phyloP scores from a whole-genome alignment of 1,284 basidiomycete species.

The Leccinum holopus region DNA sequence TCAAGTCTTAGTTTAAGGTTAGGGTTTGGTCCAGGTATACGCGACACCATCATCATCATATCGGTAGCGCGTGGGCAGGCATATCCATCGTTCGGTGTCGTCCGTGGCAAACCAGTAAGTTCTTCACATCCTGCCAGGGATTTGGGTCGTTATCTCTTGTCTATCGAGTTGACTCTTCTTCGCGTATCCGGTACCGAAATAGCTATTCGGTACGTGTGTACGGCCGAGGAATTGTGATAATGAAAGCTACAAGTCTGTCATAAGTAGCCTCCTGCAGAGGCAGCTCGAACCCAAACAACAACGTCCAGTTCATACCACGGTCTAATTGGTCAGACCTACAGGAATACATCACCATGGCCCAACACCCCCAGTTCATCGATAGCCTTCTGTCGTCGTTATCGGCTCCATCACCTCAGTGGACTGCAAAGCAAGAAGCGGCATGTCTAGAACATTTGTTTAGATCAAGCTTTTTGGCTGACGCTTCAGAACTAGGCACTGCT shows the following conservation, averaged over 20 bases:
- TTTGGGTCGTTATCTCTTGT: not conserved
- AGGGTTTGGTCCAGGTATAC: not conserved
- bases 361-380: conserved; percentile 23
- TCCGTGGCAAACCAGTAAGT: not conserved
- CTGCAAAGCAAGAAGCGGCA: conserved; percentile 23
- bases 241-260: not conserved
- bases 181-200: not conserved
- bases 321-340: not conserved
- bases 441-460: not conserved
- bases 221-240: not conserved
- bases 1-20: not conserved
- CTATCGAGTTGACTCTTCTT: not conserved
- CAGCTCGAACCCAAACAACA: not conserved
- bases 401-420: conserved; percentile 7
- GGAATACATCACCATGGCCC: conserved; percentile 12
- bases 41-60: not conserved
- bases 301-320: not conserved
- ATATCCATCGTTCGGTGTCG: not conserved
- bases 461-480: not conserved
- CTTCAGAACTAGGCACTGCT: conserved; percentile 49
- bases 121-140: not conserved
- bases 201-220: not conserved
- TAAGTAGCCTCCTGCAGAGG: not conserved
- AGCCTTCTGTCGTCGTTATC: conserved; percentile 24
- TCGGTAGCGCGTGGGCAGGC: not conserved